A percentile compares a stretch with the other conserved stretches of the same genome.
Conservation (phyloP, 1,139 yeast genomes). For the Hansenula lynferdii region DNA sequence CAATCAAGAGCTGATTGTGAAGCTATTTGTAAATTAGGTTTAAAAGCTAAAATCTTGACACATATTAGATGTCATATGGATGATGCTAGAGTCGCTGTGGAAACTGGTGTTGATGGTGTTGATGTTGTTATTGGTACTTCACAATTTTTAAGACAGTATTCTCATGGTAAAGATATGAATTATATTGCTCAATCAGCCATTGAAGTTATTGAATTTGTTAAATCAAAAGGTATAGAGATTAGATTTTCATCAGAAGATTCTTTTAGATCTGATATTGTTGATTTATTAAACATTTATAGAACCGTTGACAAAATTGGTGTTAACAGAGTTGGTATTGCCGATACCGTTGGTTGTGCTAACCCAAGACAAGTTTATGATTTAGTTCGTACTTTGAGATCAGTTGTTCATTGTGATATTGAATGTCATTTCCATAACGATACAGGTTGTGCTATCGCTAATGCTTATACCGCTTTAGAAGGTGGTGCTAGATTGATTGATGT, state of each 20-base stretch:
- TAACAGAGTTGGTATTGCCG: conserved; percentile 98
- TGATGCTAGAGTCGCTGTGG: conserved; percentile 95
- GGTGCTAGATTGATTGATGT: conserved; percentile 96
- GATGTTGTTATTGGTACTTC: conserved; percentile 99
- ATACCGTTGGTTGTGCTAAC: conserved; percentile 98
- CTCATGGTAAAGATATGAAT: conserved; percentile 99
- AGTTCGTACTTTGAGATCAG: conserved; percentile 88
- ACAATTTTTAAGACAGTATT: conserved; percentile 87
- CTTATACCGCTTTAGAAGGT: conserved; percentile 96
- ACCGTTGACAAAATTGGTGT: conserved; percentile 98
- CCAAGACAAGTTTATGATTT: conserved; percentile 98
- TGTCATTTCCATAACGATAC: conserved; percentile 99
- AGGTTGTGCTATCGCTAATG: conserved; percentile 98
- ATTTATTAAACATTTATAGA: conserved; percentile 89
- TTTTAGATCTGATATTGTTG: conserved; percentile 95
- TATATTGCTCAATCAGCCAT: conserved; percentile 95
- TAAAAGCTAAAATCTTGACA: conserved; percentile 86
- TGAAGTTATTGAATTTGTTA: conserved; percentile 96
- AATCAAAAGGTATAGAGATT: conserved; percentile 95
- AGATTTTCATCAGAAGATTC: conserved; percentile 97
- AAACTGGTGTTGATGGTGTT: conserved; percentile 98
- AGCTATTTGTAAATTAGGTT: conserved; percentile 95
- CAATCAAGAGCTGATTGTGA: conserved; percentile 93
- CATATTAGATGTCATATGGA: conserved; percentile 99
- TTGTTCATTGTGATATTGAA: conserved; percentile 95